These are phyloP conservation scores for Fusarium xyrophilum DNA, from an alignment of 2,329 filamentous ascomycete genomes.

Conservation along the genomic window DNA sequence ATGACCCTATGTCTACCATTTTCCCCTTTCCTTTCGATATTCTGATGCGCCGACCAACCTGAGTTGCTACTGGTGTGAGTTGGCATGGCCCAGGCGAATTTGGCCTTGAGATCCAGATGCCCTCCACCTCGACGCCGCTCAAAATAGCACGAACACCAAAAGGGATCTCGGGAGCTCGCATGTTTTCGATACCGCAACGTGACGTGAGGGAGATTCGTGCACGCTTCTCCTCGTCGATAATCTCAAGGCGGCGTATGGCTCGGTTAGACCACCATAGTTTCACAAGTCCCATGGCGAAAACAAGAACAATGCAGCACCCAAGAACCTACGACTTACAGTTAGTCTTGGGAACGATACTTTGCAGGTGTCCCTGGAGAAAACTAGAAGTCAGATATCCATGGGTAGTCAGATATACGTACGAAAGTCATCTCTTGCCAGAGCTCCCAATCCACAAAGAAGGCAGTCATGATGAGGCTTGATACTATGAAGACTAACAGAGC, in stretches of 20 bases:
- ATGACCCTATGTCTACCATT: constrained; percentile 12
- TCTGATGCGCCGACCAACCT: constrained; percentile 21
- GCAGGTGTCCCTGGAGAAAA: neutral
- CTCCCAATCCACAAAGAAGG: constrained; percentile 74
- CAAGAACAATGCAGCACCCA: constrained; percentile 71
- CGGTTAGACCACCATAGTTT: constrained; percentile 72
- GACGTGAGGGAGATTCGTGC: constrained; percentile 60
- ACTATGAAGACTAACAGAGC: neutral
- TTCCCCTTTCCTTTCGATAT: constrained; percentile 35
- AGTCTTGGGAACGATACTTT: neutral
- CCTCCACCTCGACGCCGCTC: constrained; percentile 81
- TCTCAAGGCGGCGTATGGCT: constrained; percentile 62
- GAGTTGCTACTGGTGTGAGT: constrained; percentile 36
- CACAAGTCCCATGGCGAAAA: constrained; percentile 70
- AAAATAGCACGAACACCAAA: constrained; percentile 89
- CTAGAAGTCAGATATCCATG: neutral
- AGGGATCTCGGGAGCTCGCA: constrained; percentile 67
- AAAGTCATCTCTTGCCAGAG: constrained; percentile 92
- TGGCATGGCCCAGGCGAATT: constrained; percentile 48
- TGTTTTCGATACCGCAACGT: constrained; percentile 57
- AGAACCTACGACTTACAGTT: constrained; percentile 64
- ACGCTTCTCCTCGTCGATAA: constrained; percentile 71
- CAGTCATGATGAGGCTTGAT: constrained; percentile 40
- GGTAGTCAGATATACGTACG: constrained; percentile 62
- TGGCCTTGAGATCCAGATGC: constrained; percentile 75